Conservation (phyloP, 371 early-diverging fungal genomes). For the Apophysomyces elegans region DNA sequence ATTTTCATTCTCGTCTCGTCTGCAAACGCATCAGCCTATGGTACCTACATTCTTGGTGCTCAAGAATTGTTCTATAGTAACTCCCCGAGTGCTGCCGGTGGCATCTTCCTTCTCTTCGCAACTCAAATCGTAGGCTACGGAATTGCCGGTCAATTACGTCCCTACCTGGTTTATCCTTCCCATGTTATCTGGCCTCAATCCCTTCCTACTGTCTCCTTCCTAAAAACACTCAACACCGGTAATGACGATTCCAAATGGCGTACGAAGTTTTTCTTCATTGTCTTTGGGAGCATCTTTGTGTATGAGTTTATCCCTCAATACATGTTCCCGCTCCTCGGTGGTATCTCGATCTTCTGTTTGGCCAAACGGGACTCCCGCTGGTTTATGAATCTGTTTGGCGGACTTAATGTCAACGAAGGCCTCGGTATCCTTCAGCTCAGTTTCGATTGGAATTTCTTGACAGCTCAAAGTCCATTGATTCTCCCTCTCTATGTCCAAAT, state of each 20-base stretch:
- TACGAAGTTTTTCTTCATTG: slow-evolving; percentile 49
- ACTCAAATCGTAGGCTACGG: slow-evolving; percentile 82
- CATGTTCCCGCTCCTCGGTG: slow-evolving; percentile 42
- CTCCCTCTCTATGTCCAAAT: slow-evolving; percentile 61
- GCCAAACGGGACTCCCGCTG: slow-evolving; percentile 46
- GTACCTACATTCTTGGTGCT: slow-evolving; percentile 52
- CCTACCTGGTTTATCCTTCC: slow-evolving; percentile 79
- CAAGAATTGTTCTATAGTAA: slow-evolving; percentile 51
- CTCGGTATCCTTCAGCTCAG: slow-evolving; percentile 42
- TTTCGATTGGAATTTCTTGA: slow-evolving; percentile 46
- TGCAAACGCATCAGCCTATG: slow-evolving; percentile 36
- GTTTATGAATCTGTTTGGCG: slow-evolving; percentile 43
- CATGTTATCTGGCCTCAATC: slow-evolving; percentile 86
- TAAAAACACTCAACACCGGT: slow-evolving; percentile 66
- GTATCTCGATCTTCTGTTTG: slow-evolving; percentile 47
- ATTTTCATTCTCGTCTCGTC: slow-evolving; percentile 38
- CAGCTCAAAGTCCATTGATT: slow-evolving; percentile 56
- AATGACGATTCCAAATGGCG: slow-evolving; percentile 64
- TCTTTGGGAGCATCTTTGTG: slow-evolving; percentile 34
- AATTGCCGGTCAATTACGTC: slow-evolving; percentile 75
- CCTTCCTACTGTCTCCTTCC: slow-evolving; percentile 72
- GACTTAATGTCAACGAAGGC: slow-evolving; percentile 38
- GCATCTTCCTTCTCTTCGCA: slow-evolving; percentile 52
- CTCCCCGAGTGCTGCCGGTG: slow-evolving; percentile 42
- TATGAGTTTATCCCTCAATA: slow-evolving; percentile 44